phyloP scores from a whole-genome alignment of 2,329 filamentous ascomycete species.

The Colletotrichum spaethianum region DNA sequence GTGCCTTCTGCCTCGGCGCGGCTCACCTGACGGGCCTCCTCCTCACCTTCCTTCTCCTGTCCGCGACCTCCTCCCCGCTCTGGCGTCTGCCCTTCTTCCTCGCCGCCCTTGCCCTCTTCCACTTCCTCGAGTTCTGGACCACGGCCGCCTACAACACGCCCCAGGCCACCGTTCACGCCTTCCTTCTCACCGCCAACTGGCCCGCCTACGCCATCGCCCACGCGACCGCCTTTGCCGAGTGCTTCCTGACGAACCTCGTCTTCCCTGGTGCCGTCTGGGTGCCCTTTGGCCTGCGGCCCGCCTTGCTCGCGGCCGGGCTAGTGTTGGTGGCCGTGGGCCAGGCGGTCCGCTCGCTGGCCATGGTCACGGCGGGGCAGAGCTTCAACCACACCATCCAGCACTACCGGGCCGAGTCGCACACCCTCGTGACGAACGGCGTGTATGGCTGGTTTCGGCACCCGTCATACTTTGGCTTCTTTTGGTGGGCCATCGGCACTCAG shows the following conservation, averaged over 20 bases:
- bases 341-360: constrained; percentile 82
- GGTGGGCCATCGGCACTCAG: constrained; percentile 97
- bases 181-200: constrained; percentile 89
- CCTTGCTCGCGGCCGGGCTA: constrained; percentile 71
- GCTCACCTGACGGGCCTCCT: constrained; percentile 55
- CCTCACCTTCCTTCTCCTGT: constrained; percentile 50
- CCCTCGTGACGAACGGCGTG: constrained; percentile 85
- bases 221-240: constrained; percentile 80
- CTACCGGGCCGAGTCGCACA: constrained; percentile 77
- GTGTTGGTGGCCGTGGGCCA: constrained; percentile 79
- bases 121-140: constrained; percentile 96
- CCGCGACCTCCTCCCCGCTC: constrained; percentile 60
- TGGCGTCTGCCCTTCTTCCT: constrained; percentile 79
- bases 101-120: constrained; percentile 81
- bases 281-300: constrained; percentile 58
- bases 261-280: constrained; percentile 66
- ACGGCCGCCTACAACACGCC: constrained; percentile 88
- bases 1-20: constrained; percentile 69
- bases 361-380: constrained; percentile 89
- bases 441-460: constrained; percentile 87
- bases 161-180: constrained; percentile 80
- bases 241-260: constrained; percentile 71
- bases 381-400: constrained; percentile 93
- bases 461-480: constrained; percentile 98
- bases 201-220: constrained; percentile 88